Conservation (phyloP, 1,284 basidiomycete species). For the Apiotrichum porosum region DNA sequence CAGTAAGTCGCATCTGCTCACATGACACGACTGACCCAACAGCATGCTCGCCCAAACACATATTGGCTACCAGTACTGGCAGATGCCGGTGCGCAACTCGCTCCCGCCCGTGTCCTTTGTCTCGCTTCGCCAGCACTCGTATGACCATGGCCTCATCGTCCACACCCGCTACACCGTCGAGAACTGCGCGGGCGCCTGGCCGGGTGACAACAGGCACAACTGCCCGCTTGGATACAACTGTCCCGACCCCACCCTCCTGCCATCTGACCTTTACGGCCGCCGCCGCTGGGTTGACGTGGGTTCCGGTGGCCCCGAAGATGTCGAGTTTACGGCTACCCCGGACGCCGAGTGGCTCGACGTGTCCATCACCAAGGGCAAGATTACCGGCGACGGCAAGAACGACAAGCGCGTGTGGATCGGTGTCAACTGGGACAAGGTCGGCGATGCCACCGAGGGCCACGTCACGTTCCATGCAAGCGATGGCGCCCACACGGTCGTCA, state of each 20-base stretch:
- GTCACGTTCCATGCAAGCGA: conserved; percentile 55
- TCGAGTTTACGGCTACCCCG: conserved; percentile 55
- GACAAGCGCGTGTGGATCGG: conserved; percentile 58
- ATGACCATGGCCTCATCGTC: neutral
- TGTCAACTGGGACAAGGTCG: conserved; percentile 56
- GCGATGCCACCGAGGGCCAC: neutral
- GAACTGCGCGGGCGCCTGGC: conserved; percentile 53
- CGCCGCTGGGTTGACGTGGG: conserved; percentile 60
- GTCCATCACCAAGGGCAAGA: conserved; percentile 52
- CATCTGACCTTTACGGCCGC: conserved; percentile 56
- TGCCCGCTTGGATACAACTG: conserved; percentile 56
- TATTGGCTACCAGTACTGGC: conserved; percentile 56
- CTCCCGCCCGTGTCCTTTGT: conserved; percentile 26
- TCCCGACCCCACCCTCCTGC: conserved; percentile 52
- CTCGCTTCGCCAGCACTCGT: neutral
- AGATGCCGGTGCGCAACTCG: conserved; percentile 61
- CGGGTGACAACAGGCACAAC: conserved; percentile 36
- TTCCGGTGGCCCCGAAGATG: conserved; percentile 58
- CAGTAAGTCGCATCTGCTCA: conserved; percentile 20
- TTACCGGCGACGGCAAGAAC: conserved; percentile 50
- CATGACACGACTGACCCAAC: neutral
- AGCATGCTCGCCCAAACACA: conserved; percentile 64
- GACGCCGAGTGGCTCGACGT: conserved; percentile 58
- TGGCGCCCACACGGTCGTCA: conserved; percentile 37
- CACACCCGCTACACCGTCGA: conserved; percentile 63